Base-by-base conservation (phyloP, 495 filamentous ascomycete species). In the Pyrenopolyporus hunteri region DNA sequence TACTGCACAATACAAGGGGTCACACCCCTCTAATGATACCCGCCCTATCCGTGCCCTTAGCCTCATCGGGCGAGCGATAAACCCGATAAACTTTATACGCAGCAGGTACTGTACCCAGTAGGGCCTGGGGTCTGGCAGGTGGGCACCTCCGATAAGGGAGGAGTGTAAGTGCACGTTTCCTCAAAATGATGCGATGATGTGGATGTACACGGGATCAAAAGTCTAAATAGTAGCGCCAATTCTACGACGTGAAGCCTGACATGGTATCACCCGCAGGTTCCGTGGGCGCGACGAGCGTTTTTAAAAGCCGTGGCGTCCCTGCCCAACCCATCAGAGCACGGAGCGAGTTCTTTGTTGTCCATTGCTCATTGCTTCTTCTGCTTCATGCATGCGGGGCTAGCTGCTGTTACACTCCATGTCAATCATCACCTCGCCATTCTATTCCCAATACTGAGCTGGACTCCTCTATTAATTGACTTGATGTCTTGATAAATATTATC, bases 141-240 rank as follows among this genome's bases (percentile, higher is more conserved):
- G 61, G 61, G 29, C 10, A 13, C 19, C 49, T 55, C 62, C 62
- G 62, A 59, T 65, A 59, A 59, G 48, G 44, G 54, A 48, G 13
- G 10, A 10, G 32, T 47, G 14, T 17, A 35, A 64, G 37, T 59
- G 48, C 49, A 51, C 33, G 50, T 58, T 26, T 39, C 28, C 51
- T 8, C 36, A 47, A 14, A 57, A 57, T 66, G 63, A 66, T 60
- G 57, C 46, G 46, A 57, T 66, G 46, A 57, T 60, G 48, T 22
- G 44, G n/a, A 65, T 59, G 58, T 26, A 56, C 63, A 66, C 63
- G 63, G 63, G 63, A 59, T 60, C 63, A 66, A n/a, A n/a, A 66
- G 45, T 66, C 23, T 57, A 52, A 60, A 66, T 42, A 32, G 50
- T 50, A 40, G 47, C 19, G 28, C 28, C n/a, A 33, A n/a, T 51